These are phyloP conservation scores for Alternaria sp. DNA, from an alignment of 2,329 filamentous ascomycete species.

Conservation along the genomic window DNA sequence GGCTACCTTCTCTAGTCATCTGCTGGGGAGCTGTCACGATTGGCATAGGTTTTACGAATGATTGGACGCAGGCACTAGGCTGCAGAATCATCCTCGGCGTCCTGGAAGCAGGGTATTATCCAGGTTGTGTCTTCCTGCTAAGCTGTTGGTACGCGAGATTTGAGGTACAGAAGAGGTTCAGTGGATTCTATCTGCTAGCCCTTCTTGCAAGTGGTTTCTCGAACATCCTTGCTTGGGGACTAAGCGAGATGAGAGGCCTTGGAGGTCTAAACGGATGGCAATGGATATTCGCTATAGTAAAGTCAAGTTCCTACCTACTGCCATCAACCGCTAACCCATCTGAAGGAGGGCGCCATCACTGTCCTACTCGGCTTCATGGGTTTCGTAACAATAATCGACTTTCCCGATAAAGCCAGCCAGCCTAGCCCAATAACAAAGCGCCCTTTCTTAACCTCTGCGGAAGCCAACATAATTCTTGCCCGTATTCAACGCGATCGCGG, in stretches of 20 bases:
- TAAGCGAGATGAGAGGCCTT: slow-evolving; percentile 38
- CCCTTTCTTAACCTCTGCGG: slow-evolving; percentile 25
- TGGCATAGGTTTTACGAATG: slow-evolving; percentile 28
- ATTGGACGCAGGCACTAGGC: slow-evolving; percentile 23
- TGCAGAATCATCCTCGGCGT: slow-evolving; percentile 27
- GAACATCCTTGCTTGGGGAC: slow-evolving; percentile 41
- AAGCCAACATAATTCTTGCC: slow-evolving; percentile 18
- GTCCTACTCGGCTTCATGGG: slow-evolving; percentile 22
- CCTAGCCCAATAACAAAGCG: slow-evolving; percentile 16
- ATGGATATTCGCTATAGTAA: slow-evolving; percentile 32
- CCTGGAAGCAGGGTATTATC: slow-evolving; percentile 31
- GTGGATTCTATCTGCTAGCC: slow-evolving; percentile 33
- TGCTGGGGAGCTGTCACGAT: slow-evolving; percentile 29
- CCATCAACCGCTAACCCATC: not conserved
- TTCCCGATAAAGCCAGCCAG: slow-evolving; percentile 16
- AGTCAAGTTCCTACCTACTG: not conserved
- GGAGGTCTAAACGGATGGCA: slow-evolving; percentile 41
- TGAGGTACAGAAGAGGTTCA: slow-evolving; percentile 32
- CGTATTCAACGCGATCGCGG: slow-evolving; percentile 50
- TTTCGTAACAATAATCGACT: slow-evolving; percentile 31
- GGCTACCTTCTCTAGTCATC: slow-evolving; percentile 37
- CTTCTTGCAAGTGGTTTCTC: slow-evolving; percentile 40
- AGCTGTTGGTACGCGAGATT: slow-evolving; percentile 30
- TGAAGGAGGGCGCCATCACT: slow-evolving; percentile 25
- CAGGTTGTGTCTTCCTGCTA: slow-evolving; percentile 28